Conservation (phyloP, 805 yeast genomes). For the Cyberlindnera meyerae region DNA sequence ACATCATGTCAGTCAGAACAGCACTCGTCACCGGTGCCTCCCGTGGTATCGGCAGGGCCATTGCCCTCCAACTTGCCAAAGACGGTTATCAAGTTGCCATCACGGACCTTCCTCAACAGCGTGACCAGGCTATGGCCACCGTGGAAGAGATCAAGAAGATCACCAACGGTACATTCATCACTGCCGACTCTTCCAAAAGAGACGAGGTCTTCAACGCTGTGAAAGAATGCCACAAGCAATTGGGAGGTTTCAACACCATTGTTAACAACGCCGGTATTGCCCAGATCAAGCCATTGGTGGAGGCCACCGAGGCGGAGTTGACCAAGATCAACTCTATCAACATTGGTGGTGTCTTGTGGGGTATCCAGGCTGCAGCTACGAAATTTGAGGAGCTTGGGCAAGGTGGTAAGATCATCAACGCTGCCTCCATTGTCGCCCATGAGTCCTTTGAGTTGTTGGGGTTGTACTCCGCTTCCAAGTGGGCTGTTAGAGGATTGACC, state of each 20-base stretch:
- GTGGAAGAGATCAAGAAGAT: constrained; percentile 17
- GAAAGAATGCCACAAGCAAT: constrained; percentile 21
- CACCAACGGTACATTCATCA: constrained; percentile 20
- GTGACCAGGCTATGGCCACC: constrained; percentile 17
- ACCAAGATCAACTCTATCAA: constrained; percentile 24
- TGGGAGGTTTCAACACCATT: constrained; percentile 31
- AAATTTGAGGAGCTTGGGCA: constrained; percentile 24
- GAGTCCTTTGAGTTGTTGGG: constrained; percentile 28
- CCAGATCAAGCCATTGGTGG: constrained; percentile 23
- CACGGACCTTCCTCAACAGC: constrained; percentile 23
- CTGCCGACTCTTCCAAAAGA: constrained; percentile 22
- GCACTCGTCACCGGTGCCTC: constrained; percentile 88
- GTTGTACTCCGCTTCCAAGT: constrained; percentile 32
- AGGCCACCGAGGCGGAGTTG: constrained; percentile 25
- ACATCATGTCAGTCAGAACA: constrained; percentile 7
- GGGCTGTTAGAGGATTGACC: constrained; percentile 33
- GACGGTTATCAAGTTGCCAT: constrained; percentile 49
- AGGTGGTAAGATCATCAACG: constrained; percentile 34
- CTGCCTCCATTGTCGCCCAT: constrained; percentile 32
- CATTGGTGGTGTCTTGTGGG: constrained; percentile 29
- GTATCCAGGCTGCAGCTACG: constrained; percentile 29
- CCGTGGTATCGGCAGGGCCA: constrained; percentile 86
- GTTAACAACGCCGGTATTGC: constrained; percentile 34
- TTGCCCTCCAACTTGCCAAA: constrained; percentile 70
- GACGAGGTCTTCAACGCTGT: constrained; percentile 25